Evolutionary conservation across 2,329 filamentous ascomycete species (phyloP).

Genomic region (Aspergillus carbonarius): DNA sequence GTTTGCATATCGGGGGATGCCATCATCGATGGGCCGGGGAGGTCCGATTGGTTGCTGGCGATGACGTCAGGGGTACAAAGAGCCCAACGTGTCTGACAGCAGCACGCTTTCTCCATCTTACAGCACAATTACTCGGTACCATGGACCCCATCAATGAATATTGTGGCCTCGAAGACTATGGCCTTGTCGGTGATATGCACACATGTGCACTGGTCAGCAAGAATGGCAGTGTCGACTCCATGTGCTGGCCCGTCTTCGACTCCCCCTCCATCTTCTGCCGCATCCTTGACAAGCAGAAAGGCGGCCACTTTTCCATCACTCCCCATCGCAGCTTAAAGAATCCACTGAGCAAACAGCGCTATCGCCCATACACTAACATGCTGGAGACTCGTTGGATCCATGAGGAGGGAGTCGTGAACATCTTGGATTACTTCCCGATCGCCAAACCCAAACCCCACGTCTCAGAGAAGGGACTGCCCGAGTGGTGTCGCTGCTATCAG

Average conservation of each 20-base stretch:
- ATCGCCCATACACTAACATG: constrained; percentile 72
- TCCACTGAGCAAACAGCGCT: constrained; percentile 72
- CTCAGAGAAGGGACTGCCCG: constrained; percentile 26
- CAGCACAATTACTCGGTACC: not conserved
- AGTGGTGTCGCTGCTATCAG: constrained; percentile 37
- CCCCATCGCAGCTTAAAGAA: constrained; percentile 49
- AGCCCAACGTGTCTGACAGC: not conserved
- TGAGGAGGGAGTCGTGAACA: constrained; percentile 70
- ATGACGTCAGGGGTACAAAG: not conserved
- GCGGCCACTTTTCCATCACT: constrained; percentile 68
- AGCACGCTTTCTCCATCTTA: not conserved
- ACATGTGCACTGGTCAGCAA: constrained; percentile 74
- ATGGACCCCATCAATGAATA: constrained; percentile 16
- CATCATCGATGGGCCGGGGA: too few relatives aligned
- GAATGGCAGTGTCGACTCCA: constrained; percentile 71
- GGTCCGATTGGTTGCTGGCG: not conserved
- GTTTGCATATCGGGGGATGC: too few relatives aligned
- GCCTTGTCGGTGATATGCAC: constrained; percentile 77
- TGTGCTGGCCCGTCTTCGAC: constrained; percentile 82
- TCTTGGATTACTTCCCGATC: constrained; percentile 74
- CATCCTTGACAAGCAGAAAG: constrained; percentile 70
- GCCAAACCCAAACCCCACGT: constrained; percentile 52
- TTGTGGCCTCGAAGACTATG: constrained; percentile 68
- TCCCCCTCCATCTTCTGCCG: constrained; percentile 74
- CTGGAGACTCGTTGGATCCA: constrained; percentile 75